phyloP scores from a whole-genome alignment of 169 alveolate genomes.

The Cryptosporidium sp. region DNA sequence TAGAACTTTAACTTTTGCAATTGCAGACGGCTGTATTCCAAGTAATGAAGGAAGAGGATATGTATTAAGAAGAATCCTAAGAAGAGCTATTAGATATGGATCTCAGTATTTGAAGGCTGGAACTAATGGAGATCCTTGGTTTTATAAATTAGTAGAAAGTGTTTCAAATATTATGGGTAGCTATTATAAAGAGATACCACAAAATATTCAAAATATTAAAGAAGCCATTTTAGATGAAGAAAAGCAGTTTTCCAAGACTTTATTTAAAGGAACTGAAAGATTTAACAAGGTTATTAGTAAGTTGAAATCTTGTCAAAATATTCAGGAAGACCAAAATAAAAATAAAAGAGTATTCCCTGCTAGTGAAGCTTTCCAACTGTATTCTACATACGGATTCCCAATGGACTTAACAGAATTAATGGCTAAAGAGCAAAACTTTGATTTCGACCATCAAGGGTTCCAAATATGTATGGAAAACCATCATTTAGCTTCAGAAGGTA shows the following conservation, averaged over 20 bases:
- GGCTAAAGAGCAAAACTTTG: conserved; percentile 89
- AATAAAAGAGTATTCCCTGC: conserved; percentile 81
- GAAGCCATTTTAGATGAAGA: conserved; percentile 87
- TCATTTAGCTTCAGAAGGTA: conserved; percentile 85
- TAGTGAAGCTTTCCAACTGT: conserved; percentile 88
- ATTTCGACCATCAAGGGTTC: conserved; percentile 86
- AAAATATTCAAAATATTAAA: conserved; percentile 84
- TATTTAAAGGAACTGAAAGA: conserved; percentile 87
- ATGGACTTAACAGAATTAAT: conserved; percentile 92
- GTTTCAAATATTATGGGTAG: conserved; percentile 86
- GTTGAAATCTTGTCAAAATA: neutral
- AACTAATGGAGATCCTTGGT: conserved; percentile 84
- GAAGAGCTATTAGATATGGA: conserved; percentile 93
- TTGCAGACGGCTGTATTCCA: conserved; percentile 93
- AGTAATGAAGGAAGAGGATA: conserved; percentile 92
- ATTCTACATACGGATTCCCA: conserved; percentile 94
- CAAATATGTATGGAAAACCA: conserved; percentile 83
- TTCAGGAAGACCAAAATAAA: neutral
- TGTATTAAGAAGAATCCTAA: conserved; percentile 91
- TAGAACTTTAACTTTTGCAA: conserved; percentile 91
- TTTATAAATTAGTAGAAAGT: conserved; percentile 86
- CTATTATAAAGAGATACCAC: conserved; percentile 86
- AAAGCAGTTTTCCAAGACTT: conserved; percentile 86
- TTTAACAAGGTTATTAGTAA: conserved; percentile 78
- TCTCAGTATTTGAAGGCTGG: conserved; percentile 81